Percentiles rank a stretch among this genome's conserved stretches.
Conservation (phyloP, 306 rosid species). For the Quercus suber region DNA sequence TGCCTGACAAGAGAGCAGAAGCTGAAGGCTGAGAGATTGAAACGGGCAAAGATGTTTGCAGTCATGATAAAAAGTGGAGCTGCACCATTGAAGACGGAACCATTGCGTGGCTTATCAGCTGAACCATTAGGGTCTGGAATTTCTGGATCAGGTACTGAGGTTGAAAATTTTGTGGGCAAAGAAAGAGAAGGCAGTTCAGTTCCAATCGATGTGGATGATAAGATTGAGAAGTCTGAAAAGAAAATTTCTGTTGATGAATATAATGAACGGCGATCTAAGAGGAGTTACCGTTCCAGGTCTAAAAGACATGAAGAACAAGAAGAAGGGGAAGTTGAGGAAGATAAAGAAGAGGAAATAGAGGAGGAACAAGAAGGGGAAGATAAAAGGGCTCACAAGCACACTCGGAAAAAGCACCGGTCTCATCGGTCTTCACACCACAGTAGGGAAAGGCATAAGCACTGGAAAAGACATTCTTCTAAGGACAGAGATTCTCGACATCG, state of each 20-base stretch:
- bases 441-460: slow-evolving; percentile 54
- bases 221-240: slow-evolving; percentile 35
- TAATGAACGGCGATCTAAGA: slow-evolving; percentile 50
- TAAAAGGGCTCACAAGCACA: slow-evolving; percentile 39
- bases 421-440: slow-evolving; percentile 48
- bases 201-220: slow-evolving; percentile 49
- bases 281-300: slow-evolving; percentile 58
- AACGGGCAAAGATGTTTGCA: slow-evolving; percentile 84
- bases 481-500: slow-evolving; percentile 28
- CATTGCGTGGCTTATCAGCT: slow-evolving; percentile 40
- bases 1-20: slow-evolving; percentile 69
- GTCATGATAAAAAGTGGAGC: slow-evolving; percentile 66
- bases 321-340: slow-evolving; percentile 24
- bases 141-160: slow-evolving; percentile 51
- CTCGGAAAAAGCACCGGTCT: slow-evolving; percentile 55
- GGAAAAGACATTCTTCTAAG: slow-evolving; percentile 52
- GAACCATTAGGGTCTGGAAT: slow-evolving; percentile 59
- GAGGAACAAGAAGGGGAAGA: slow-evolving; percentile 15
- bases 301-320: slow-evolving; percentile 34
- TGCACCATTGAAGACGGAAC: slow-evolving; percentile 50
- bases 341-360: slow-evolving; percentile 21
- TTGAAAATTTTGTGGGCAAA: slow-evolving; percentile 36
- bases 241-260: slow-evolving; percentile 29
- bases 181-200: slow-evolving; percentile 78
- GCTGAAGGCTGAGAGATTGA: slow-evolving; percentile 82